These are phyloP conservation scores for Mediolabrus comicus DNA, from an alignment of 108 stramenopile genomes.

Conservation along the genomic window DNA sequence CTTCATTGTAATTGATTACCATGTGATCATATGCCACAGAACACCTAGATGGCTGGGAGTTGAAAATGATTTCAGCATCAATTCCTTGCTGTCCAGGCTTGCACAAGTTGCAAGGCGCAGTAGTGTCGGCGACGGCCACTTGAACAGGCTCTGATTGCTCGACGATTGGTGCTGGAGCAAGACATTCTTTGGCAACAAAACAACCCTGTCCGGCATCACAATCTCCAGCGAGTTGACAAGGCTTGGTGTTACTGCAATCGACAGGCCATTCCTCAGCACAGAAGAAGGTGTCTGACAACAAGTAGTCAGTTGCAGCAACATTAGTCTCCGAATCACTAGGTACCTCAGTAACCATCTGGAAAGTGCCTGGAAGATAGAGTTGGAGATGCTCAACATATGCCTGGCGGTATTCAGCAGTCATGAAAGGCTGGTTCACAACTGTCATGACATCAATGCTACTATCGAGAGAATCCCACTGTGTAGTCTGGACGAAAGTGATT, in stretches of 20 bases:
- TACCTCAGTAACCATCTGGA: background rate
- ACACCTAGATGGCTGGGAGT: constrained; percentile 1
- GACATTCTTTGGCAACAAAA: background rate
- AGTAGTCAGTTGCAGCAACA: background rate
- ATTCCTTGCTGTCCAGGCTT: constrained; percentile 1
- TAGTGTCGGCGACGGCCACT: background rate
- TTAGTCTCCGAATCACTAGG: background rate
- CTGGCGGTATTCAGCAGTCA: background rate
- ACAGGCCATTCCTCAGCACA: background rate
- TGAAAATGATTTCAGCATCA: constrained; percentile 7
- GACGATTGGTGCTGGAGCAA: background rate
- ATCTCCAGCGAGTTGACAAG: background rate
- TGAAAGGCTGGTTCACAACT: background rate
- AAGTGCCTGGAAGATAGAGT: background rate
- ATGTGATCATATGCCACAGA: constrained; percentile 15
- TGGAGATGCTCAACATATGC: constrained; percentile 1
- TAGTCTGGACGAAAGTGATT: background rate
- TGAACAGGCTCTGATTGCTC: background rate
- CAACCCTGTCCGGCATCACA: background rate
- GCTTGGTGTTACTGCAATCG: background rate
- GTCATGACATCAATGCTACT: background rate
- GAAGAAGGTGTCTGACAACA: background rate
- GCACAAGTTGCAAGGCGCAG: constrained; percentile 11
- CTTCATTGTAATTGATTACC: constrained; percentile 13
- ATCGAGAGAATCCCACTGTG: background rate